phyloP scores from a whole-genome alignment of 805 yeast genomes.

The Barnettozyma sp. region DNA sequence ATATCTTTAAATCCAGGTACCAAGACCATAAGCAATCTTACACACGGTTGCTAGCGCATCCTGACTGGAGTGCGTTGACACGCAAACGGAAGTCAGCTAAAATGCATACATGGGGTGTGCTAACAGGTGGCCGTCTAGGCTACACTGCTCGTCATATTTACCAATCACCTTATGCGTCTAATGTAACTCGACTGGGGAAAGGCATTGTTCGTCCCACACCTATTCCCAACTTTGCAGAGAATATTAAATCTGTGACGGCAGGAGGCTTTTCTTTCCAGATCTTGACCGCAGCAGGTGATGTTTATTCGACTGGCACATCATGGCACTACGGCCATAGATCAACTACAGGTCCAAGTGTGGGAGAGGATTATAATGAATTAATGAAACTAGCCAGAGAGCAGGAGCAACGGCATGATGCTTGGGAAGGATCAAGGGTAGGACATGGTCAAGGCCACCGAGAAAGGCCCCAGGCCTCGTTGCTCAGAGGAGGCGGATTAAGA shows the following conservation, averaged over 20 bases:
- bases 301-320: conserved; percentile 47
- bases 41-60: conserved; percentile 27
- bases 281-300: conserved; percentile 46
- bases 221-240: conserved; percentile 30
- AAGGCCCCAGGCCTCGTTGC: background rate
- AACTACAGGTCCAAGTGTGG: conserved; percentile 34
- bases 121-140: conserved; percentile 42
- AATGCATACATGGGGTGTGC: conserved; percentile 47
- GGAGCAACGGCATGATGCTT: conserved; percentile 2
- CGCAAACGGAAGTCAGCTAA: conserved; percentile 33
- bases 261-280: conserved; percentile 63
- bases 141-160: conserved; percentile 23
- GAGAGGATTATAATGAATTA: conserved; percentile 27
- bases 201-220: conserved; percentile 34
- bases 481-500: background rate
- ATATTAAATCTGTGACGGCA: conserved; percentile 44
- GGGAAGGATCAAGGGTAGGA: conserved; percentile 2
- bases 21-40: conserved; percentile 38
- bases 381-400: conserved; percentile 10
- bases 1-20: conserved; percentile 39
- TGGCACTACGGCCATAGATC: conserved; percentile 34
- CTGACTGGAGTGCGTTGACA: conserved; percentile 43
- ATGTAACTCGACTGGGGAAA: conserved; percentile 22
- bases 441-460: conserved; percentile 1
- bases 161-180: background rate